Evolutionary conservation across 345 rosid genomes (phyloP).

Genomic region (Erodium maritimum): DNA sequence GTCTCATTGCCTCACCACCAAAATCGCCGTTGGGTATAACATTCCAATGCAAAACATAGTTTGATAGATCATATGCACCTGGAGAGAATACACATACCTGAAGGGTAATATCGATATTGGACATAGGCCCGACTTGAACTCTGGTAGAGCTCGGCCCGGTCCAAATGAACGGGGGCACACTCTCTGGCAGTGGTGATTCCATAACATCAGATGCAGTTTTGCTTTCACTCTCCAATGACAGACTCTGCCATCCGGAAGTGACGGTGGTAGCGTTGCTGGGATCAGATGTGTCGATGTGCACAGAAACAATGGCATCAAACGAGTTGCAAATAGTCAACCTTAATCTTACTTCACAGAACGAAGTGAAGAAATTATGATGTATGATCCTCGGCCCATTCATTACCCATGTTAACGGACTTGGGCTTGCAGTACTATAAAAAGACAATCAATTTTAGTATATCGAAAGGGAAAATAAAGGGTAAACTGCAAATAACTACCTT

Average conservation of each 20-base stretch:
- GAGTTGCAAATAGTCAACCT: slow-evolving; percentile 62
- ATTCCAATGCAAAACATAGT: slow-evolving; percentile 65
- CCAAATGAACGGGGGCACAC: slow-evolving; percentile 65
- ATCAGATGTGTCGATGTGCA: slow-evolving; percentile 38
- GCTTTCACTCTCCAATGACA: slow-evolving; percentile 35
- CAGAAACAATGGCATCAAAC: slow-evolving; percentile 30
- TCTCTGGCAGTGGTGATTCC: slow-evolving; percentile 32
- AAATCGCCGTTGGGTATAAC: slow-evolving; percentile 12
- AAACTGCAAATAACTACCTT: too few relatives aligned
- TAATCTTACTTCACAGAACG: slow-evolving; percentile 48
- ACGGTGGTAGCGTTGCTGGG: slow-evolving; percentile 9
- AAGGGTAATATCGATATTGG: slow-evolving; percentile 45
- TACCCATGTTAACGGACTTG: slow-evolving; percentile 63
- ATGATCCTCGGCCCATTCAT: slow-evolving; percentile 52
- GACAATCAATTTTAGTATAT: neutral
- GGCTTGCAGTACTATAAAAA: slow-evolving; percentile 42
- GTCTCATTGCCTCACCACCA: slow-evolving; percentile 17
- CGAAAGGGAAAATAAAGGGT: slow-evolving; percentile 5
- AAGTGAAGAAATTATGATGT: slow-evolving; percentile 49
- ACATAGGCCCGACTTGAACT: slow-evolving; percentile 41
- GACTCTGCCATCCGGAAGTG: slow-evolving; percentile 50
- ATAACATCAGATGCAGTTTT: slow-evolving; percentile 32
- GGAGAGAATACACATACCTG: slow-evolving; percentile 66
- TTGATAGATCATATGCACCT: slow-evolving; percentile 70
- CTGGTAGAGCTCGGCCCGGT: slow-evolving; percentile 62